Conservation (phyloP, 1,284 basidiomycete genomes). For the Ustilago nuda region DNA sequence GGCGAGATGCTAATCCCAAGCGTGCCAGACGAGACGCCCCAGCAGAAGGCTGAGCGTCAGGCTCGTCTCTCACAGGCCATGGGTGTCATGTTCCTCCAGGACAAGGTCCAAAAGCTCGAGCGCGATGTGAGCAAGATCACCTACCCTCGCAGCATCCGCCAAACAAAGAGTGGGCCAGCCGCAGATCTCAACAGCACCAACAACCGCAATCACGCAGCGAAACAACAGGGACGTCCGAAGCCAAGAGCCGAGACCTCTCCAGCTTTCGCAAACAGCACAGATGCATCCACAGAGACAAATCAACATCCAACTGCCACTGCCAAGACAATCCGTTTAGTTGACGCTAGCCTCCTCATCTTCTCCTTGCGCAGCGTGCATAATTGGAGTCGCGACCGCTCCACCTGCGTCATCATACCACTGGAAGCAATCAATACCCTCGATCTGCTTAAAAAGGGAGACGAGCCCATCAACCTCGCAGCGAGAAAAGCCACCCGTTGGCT, state of each 20-base stretch:
- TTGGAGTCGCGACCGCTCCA: conserved; percentile 78
- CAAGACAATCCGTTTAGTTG: conserved; percentile 71
- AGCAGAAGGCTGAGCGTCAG: conserved; percentile 40
- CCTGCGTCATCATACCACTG: conserved; percentile 82
- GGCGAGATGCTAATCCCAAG: not conserved
- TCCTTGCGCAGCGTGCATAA: conserved; percentile 82
- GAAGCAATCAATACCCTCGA: conserved; percentile 94
- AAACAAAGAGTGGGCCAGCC: conserved; percentile 23
- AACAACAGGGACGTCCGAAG: conserved; percentile 15
- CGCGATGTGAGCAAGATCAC: conserved; percentile 45
- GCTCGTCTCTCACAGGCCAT: conserved; percentile 56
- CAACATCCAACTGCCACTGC: not conserved
- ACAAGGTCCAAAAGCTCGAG: conserved; percentile 58
- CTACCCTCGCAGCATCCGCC: conserved; percentile 33
- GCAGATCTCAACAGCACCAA: not conserved
- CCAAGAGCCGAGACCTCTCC: conserved; percentile 36
- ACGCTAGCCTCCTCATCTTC: conserved; percentile 87
- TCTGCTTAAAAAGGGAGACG: conserved; percentile 88
- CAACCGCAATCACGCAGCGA: conserved; percentile 1
- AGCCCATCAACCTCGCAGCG: conserved; percentile 80
- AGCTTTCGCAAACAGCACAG: conserved; percentile 4
- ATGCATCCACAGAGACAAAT: not conserved
- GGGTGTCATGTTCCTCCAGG: conserved; percentile 63
- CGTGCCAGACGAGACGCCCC: conserved; percentile 31
- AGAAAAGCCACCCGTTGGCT: conserved; percentile 83